Base-by-base conservation (phyloP, 148 eudicot genomes). In the Oxyria digyna region DNA sequence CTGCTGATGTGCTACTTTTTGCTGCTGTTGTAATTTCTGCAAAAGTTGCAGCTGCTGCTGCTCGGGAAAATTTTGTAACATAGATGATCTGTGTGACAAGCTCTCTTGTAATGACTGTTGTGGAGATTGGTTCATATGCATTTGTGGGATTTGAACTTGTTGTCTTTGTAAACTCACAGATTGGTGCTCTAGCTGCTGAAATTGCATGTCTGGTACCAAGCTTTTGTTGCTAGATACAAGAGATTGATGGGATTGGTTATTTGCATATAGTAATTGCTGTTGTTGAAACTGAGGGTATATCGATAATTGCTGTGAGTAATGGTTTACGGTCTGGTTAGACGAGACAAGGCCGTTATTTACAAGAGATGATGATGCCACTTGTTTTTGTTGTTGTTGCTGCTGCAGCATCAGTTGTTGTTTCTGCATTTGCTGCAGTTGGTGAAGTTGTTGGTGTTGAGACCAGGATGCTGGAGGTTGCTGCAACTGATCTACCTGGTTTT, bases 361-460 rank as follows among this genome's bases (percentile, higher is more conserved):
- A 67, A 78, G 70, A 54, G 82, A 38, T 46, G 82, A 35, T 67
- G 84, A 83, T 27, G 78, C 67, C 38, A 79, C 72, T 62, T 80
- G 87, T 49, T 78, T 87, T 32, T 82, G 76, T 24, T 76, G 85
- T 29, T 75, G 79, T 23, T 57, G 78, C 42, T 59, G 88, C 15
- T 52, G 75, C 35, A 59, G 83, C 3, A 43, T 71, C 15, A 76
- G 79, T 32, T 71, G 81, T 9, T 74, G 73, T 15, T 71, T 75
- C 15, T 72, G 83, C 1, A 54, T 72, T 9, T 66, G 82, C 4
- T 74, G 83, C 32, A 79, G 89, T 14, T 74, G 74, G 8, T 73
- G 91, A 52, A 80, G 80, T 75, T 82, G 89, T 49, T 87, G 97
- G 50, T 84, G 87, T 62, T 85, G 97, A 54, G 91, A 66, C 89